A percentile compares a stretch with the other conserved stretches of the same genome.
phyloP scores from a whole-genome alignment of 164 flowering plant genomes.

The Euptelea pleiosperma region DNA sequence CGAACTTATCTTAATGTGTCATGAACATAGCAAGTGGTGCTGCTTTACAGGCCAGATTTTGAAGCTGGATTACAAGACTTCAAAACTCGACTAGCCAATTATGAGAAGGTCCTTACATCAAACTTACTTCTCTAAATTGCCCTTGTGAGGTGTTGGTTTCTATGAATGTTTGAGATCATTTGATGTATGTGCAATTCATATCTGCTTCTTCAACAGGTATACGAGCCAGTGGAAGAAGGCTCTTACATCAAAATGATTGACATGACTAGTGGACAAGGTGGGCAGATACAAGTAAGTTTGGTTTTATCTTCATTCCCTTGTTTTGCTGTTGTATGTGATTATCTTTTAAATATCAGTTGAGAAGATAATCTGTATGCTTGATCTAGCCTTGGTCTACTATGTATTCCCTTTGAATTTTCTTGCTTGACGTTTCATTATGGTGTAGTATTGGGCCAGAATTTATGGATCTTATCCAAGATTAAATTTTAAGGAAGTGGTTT shows the following conservation, averaged over 20 bases:
- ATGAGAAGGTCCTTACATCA: slow-evolving; percentile 53
- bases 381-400: too few species aligned
- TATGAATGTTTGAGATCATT: slow-evolving; percentile 1
- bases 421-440: too few species aligned
- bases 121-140: not conserved
- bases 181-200: not conserved
- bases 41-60: slow-evolving; percentile 75
- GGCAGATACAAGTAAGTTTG: slow-evolving; percentile 86
- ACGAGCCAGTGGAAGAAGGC: slow-evolving; percentile 99
- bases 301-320: not conserved
- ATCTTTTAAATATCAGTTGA: not conserved
- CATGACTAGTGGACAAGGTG: slow-evolving; percentile 94
- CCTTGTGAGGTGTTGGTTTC: not conserved
- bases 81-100: slow-evolving; percentile 71
- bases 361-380: not conserved
- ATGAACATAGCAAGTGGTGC: slow-evolving; percentile 9
- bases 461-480: too few species aligned
- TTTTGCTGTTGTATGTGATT: not conserved
- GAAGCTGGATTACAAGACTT: slow-evolving; percentile 87
- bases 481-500: too few species aligned
- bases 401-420: too few species aligned
- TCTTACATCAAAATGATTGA: slow-evolving; percentile 98
- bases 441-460: too few species aligned
- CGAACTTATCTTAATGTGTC: not conserved
- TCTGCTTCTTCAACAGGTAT: slow-evolving; percentile 46